phyloP scores from a whole-genome alignment of 129 eudicot genomes.

The Tagetes patula region DNA sequence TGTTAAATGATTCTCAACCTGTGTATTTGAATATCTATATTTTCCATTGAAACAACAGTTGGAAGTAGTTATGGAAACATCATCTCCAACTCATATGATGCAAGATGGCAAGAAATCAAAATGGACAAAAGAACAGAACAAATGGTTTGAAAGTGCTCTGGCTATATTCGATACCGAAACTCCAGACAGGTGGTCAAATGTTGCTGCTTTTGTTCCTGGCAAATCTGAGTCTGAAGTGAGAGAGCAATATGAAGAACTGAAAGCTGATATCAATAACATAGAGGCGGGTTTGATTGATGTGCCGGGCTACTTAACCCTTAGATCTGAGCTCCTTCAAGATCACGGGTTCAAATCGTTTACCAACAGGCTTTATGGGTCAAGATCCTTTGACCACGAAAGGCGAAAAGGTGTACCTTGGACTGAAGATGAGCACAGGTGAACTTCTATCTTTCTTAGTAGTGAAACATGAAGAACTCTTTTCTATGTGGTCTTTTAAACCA shows the following conservation, averaged over 20 bases:
- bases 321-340: slow-evolving; percentile 56
- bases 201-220: slow-evolving; percentile 84
- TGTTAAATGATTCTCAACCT: slow-evolving; percentile 16
- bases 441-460: slow-evolving; percentile 1
- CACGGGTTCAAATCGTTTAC: slow-evolving; percentile 39
- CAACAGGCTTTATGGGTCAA: slow-evolving; percentile 47
- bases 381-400: slow-evolving; percentile 71
- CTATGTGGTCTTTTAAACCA: no score
- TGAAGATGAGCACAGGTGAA: slow-evolving; percentile 89
- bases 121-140: slow-evolving; percentile 96
- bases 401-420: slow-evolving; percentile 98
- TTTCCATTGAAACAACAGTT: slow-evolving; percentile 18
- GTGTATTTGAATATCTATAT: slow-evolving; percentile 22
- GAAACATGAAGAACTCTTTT: no score
- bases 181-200: slow-evolving; percentile 74
- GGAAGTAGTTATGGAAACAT: slow-evolving; percentile 53
- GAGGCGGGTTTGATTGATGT: slow-evolving; percentile 78
- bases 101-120: slow-evolving; percentile 47
- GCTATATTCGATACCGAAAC: slow-evolving; percentile 70
- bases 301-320: slow-evolving; percentile 54
- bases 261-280: slow-evolving; percentile 72
- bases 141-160: slow-evolving; percentile 78
- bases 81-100: slow-evolving; percentile 51
- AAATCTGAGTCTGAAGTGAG: slow-evolving; percentile 77
- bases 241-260: slow-evolving; percentile 64